Base-by-base conservation (phyloP, 2,329 filamentous ascomycete species). In the Falciphora oryzae region DNA sequence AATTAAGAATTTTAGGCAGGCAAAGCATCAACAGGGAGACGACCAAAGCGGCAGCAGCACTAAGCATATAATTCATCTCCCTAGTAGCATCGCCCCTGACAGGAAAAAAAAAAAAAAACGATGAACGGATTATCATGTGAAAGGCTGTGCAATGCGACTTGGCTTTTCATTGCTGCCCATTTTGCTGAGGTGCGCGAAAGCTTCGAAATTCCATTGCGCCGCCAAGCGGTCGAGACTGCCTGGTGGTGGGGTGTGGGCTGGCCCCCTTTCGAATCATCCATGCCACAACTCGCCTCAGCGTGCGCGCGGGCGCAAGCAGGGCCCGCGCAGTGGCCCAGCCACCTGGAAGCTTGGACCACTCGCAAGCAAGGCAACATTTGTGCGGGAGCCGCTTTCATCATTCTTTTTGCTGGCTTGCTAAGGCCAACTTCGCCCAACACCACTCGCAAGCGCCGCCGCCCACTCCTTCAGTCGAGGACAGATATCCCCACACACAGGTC, bases 311-410 rank as follows among this genome's bases (percentile, higher is more conserved):
- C 44, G n/a, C 44, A 8, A n/a, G 18, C 44, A 53, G 13, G 32
- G 44, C 44, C 6, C 22, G 44, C 44, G 44, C 44, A n/a, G 6
- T 53, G 44, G 44, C 57, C 57, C 57, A 58, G 57, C 57, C 57
- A 58, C 57, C 57, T 8, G 25, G 18, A 58, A 63, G 62, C 62
- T 63, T 58, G 62, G 62, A 58, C 62, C 62, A 63, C 53, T 32
- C 53, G 32, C 53, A 57, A 38, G 53, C 32, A 63, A 35, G 53
- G 57, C 56, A 58, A 44, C 50, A 63, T 58, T 63, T 63, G 62
- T 63, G 62, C 56, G 62, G 50, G 62, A 63, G 62, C 62, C 62
- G 62, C 62, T 63, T 63, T 31, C 62, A 63, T 63, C 61, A 63
- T 63, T 63, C 61, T n/a, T 16, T 57, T 14, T 57, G 56, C 56